These are phyloP conservation scores for Myriosclerotinia curreyana DNA, from an alignment of 2,329 filamentous ascomycete genomes.

Conservation along the genomic window DNA sequence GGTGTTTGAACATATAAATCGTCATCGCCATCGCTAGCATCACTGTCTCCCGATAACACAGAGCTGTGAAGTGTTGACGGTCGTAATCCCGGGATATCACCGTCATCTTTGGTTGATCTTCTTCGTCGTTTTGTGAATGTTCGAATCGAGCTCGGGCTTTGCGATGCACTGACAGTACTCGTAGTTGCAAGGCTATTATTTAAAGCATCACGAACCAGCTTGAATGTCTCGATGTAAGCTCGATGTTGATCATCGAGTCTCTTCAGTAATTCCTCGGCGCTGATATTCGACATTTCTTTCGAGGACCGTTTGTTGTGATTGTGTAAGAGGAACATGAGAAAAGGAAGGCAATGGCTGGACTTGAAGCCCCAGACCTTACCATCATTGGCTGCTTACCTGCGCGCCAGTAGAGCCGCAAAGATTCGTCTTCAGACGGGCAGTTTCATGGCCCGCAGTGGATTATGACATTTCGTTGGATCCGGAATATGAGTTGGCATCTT, in stretches of 20 bases:
- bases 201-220: conserved; percentile 32
- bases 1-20: conserved; percentile 43
- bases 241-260: conserved; percentile 34
- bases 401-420: conserved; percentile 7
- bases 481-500: background rate
- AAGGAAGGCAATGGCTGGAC: conserved; percentile 11
- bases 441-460: background rate
- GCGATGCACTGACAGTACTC: background rate
- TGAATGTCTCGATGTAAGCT: conserved; percentile 33
- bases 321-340: conserved; percentile 7
- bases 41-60: conserved; percentile 38
- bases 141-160: conserved; percentile 9
- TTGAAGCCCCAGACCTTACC: background rate
- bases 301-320: background rate
- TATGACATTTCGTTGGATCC: conserved; percentile 4
- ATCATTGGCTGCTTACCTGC: background rate
- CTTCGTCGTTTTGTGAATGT: conserved; percentile 15
- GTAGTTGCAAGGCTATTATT: conserved; percentile 18
- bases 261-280: conserved; percentile 31
- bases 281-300: conserved; percentile 17
- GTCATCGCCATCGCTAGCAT: conserved; percentile 41
- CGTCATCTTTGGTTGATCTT: conserved; percentile 8
- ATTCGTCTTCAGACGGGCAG: background rate
- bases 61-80: conserved; percentile 27
- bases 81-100: background rate